A percentile compares a stretch with the other conserved stretches of the same genome.
Evolutionary conservation across 805 yeast genomes (phyloP).

Genomic region (Metschnikowia borealis): DNA sequence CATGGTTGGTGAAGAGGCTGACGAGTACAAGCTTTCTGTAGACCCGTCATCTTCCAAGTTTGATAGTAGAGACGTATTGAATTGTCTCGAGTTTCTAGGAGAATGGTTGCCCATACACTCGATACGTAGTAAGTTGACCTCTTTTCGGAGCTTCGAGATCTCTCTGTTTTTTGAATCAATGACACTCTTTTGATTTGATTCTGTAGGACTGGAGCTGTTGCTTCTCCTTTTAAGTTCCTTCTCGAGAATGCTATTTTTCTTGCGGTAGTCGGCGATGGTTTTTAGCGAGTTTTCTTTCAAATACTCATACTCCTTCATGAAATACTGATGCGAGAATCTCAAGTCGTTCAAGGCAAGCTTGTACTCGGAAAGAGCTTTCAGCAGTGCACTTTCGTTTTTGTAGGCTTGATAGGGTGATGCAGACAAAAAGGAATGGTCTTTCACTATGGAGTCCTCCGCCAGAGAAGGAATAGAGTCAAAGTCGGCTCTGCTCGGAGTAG

Average conservation of each 20-base stretch:
- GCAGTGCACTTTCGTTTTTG: slow-evolving; percentile 8
- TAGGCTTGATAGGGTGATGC: slow-evolving; percentile 20
- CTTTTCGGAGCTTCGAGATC: slow-evolving; percentile 40
- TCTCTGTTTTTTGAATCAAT: slow-evolving; percentile 35
- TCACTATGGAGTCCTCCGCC: slow-evolving; percentile 21
- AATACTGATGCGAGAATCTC: slow-evolving; percentile 66
- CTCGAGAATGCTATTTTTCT: slow-evolving; percentile 48
- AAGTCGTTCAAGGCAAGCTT: slow-evolving; percentile 64
- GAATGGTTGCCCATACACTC: slow-evolving; percentile 40
- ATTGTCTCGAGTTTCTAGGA: slow-evolving; percentile 5
- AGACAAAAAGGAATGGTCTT: slow-evolving; percentile 28
- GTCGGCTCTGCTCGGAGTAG: slow-evolving; percentile 6
- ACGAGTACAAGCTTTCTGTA: slow-evolving; percentile 11
- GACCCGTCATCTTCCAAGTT: slow-evolving; percentile 18
- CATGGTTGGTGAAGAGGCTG: slow-evolving; percentile 17
- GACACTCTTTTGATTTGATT: neutral
- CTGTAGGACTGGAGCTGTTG: neutral
- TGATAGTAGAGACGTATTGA: slow-evolving; percentile 9
- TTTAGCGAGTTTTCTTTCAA: slow-evolving; percentile 55
- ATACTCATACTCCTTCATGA: slow-evolving; percentile 63
- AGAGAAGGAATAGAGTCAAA: slow-evolving; percentile 1
- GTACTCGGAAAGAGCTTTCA: slow-evolving; percentile 30
- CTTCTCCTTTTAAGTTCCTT: slow-evolving; percentile 38
- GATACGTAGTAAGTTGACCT: slow-evolving; percentile 40
- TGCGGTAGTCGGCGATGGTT: slow-evolving; percentile 50